These are phyloP conservation scores for Coleophoma crateriformis DNA, from an alignment of 2,329 filamentous ascomycete genomes.

Conservation along the genomic window DNA sequence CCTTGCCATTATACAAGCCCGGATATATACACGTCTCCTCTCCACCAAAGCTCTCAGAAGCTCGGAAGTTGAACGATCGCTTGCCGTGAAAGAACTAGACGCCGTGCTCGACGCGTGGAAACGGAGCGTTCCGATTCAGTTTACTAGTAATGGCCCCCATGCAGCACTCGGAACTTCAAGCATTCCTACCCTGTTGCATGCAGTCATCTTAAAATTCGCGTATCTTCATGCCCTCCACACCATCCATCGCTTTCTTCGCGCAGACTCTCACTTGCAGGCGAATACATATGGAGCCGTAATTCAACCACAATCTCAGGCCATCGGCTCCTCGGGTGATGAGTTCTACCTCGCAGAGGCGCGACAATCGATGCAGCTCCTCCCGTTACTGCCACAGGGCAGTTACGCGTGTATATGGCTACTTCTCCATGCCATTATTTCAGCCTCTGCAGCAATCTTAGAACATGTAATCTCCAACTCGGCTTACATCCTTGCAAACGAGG, in stretches of 20 bases:
- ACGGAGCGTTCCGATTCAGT: constrained; percentile 11
- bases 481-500: neutral
- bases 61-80: constrained; percentile 10
- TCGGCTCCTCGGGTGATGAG: neutral
- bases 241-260: constrained; percentile 7
- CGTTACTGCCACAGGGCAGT: constrained; percentile 17
- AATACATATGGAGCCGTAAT: neutral
- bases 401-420: constrained; percentile 9
- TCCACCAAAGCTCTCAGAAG: constrained; percentile 15
- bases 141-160: constrained; percentile 6
- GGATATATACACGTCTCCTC: constrained; percentile 15
- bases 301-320: constrained; percentile 2
- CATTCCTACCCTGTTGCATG: constrained; percentile 17
- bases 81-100: constrained; percentile 17
- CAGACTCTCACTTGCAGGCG: neutral
- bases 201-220: constrained; percentile 19
- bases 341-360: constrained; percentile 19
- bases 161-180: constrained; percentile 8
- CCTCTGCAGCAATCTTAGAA: neutral
- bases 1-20: constrained; percentile 16
- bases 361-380: constrained; percentile 19
- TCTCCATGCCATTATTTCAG: neutral
- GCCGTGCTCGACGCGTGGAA: constrained; percentile 19
- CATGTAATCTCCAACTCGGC: neutral
- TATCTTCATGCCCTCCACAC: constrained; percentile 19